Percentiles rank a stretch among this genome's conserved stretches.
phyloP scores from a whole-genome alignment of 331 rosid genomes.

The Cucumis variabilis region DNA sequence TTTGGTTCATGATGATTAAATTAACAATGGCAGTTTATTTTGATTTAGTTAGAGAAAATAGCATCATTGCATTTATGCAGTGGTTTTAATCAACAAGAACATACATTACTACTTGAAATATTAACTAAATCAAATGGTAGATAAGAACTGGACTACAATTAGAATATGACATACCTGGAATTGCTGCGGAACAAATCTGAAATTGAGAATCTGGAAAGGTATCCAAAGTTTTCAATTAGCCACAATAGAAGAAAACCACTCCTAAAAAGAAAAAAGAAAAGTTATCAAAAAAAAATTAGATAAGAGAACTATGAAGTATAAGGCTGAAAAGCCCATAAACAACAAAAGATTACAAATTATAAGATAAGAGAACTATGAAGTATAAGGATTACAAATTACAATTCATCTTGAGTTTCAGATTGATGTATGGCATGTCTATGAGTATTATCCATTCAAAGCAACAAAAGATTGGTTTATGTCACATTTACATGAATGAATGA shows the following conservation, averaged over 20 bases:
- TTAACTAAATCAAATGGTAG: background rate
- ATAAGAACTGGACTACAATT: background rate
- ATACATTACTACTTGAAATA: background rate
- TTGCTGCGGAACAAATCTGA: conserved; percentile 95
- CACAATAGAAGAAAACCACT: conserved; percentile 88
- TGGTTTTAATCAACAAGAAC: background rate
- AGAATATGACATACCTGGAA: conserved; percentile 71
- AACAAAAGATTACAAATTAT: no score
- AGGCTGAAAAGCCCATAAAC: conserved; percentile 19
- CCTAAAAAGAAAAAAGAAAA: conserved; percentile 52
- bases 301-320: background rate
- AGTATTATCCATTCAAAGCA: background rate
- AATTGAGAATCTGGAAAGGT: conserved; percentile 97
- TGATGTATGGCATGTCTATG: background rate
- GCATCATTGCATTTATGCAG: background rate
- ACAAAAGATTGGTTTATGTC: background rate
- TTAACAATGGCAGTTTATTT: background rate
- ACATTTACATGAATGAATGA: background rate
- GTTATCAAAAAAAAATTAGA: background rate
- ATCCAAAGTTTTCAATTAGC: conserved; percentile 98
- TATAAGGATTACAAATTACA: no score
- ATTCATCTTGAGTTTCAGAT: background rate
- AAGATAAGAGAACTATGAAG: background rate
- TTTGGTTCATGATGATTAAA: background rate
- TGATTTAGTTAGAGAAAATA: background rate